Evolutionary conservation across 2,329 filamentous ascomycete species (phyloP), one percentile per base, ranked within the genome.

Genomic region (Botryotinia convoluta): DNA sequence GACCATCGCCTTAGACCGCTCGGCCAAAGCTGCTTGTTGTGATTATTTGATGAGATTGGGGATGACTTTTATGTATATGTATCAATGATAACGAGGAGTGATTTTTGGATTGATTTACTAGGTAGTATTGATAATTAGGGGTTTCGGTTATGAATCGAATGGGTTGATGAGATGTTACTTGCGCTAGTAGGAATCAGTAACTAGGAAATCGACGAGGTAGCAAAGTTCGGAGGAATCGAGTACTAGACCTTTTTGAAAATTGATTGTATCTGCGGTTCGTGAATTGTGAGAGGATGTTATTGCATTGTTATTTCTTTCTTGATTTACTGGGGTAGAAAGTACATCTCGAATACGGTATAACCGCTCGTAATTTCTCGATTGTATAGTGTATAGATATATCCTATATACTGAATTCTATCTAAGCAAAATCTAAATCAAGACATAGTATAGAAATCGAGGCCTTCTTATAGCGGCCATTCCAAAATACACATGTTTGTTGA

Each of bases 1-100:
- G 39, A 69, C 65, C 65, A 69, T 69, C 65, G 65, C 65, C 65
- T 69, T 69, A 69, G 65, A 69, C 65, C 51, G 51, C 51, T 57
- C 51, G 51, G 51, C 51, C 51, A 57, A 57, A 57, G 51, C 51
- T 57, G 26, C 51, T 7, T 29, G 14, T 29, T 57, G 8, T 48
- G 20, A 9, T 48, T 22, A 0, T 48, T 48, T 22, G 45, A 22
- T 48, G 45, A 10, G 26, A 9, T 1, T 3, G 0, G 1, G 0
- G 0, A 22, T 9, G 0, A 9, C 2, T 48, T 48, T 26, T 48
- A 7, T 7, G 9, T 48, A 48, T 48, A 48, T 48, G 0, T 1
- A 48, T 16, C 2, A 8, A 29, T 16, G 3, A 16, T 1, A 14
- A 6, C 4, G 5, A 54, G 6, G 10, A 5, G 2, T 12, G 0